phyloP scores from a whole-genome alignment of 495 filamentous ascomycete species.

The Penicilliopsis zonata region DNA sequence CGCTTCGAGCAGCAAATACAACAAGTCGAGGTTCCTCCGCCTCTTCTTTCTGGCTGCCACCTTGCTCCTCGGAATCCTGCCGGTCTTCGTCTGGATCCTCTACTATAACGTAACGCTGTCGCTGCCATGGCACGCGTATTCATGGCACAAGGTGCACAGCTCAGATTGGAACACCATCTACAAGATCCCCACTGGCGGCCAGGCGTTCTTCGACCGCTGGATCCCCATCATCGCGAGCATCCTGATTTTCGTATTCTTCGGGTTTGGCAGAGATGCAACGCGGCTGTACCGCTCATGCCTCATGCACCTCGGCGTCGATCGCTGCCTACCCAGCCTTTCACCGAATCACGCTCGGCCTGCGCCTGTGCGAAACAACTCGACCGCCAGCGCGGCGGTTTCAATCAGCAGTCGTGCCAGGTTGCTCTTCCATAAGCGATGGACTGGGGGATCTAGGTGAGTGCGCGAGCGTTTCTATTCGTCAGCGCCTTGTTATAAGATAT shows the following conservation, averaged over 20 bases:
- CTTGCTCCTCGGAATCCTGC: slow-evolving; percentile 55
- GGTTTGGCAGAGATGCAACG: slow-evolving; percentile 64
- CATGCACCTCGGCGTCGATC: slow-evolving; percentile 16
- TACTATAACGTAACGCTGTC: slow-evolving; percentile 36
- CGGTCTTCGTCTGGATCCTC: slow-evolving; percentile 49
- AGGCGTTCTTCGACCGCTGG: slow-evolving; percentile 54
- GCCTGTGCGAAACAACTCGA: neutral
- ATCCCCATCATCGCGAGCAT: slow-evolving; percentile 47
- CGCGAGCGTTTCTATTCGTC: no score
- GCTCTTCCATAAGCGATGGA: slow-evolving; percentile 12
- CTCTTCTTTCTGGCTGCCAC: slow-evolving; percentile 63
- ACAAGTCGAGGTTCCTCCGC: slow-evolving; percentile 60
- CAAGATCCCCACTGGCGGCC: slow-evolving; percentile 44
- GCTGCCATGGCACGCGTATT: slow-evolving; percentile 33
- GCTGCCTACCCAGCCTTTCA: slow-evolving; percentile 12
- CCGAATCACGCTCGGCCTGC: slow-evolving; percentile 1
- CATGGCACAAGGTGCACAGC: slow-evolving; percentile 42
- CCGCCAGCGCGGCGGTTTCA: slow-evolving; percentile 11
- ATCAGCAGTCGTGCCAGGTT: slow-evolving; percentile 14
- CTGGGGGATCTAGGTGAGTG: slow-evolving; percentile 9
- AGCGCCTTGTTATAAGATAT: no score
- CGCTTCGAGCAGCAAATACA: slow-evolving; percentile 42
- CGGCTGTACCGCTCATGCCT: slow-evolving; percentile 50
- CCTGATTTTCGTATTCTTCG: slow-evolving; percentile 67
- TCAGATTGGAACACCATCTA: slow-evolving; percentile 46